These are phyloP conservation scores for Coemansia reversa DNA, from an alignment of 192 early-diverging fungal genomes.

Conservation along the genomic window DNA sequence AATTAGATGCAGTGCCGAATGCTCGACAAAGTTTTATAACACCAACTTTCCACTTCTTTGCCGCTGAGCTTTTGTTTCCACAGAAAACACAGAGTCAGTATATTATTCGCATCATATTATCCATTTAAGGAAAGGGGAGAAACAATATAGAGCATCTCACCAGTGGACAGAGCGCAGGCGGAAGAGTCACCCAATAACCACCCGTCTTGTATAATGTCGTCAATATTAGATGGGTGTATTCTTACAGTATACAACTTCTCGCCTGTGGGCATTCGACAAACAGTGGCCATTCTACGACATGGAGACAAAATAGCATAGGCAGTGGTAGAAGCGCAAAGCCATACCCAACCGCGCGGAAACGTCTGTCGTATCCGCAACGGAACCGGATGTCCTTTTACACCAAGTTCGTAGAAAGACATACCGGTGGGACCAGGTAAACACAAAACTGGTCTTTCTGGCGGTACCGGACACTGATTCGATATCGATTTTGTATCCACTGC, in stretches of 20 bases:
- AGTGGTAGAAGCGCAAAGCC: slow-evolving; percentile 34
- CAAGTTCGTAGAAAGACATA: slow-evolving; percentile 23
- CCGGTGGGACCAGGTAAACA: slow-evolving; percentile 34
- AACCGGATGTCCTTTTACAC: background rate
- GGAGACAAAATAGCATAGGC: slow-evolving; percentile 33
- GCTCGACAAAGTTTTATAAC: too few species aligned
- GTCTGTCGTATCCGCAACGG: slow-evolving; percentile 1
- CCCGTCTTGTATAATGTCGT: slow-evolving; percentile 26
- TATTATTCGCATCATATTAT: too few species aligned
- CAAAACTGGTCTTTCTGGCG: slow-evolving; percentile 21
- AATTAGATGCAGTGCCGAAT: too few species aligned
- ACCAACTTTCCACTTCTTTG: too few species aligned
- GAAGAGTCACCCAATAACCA: slow-evolving; percentile 14
- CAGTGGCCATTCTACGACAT: slow-evolving; percentile 19
- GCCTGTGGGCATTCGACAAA: slow-evolving; percentile 40
- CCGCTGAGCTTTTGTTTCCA: too few species aligned
- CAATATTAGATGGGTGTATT: background rate
- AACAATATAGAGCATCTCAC: too few species aligned
- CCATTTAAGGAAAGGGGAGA: too few species aligned
- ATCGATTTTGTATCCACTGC: background rate
- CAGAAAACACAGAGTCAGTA: too few species aligned
- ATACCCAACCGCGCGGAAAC: slow-evolving; percentile 41
- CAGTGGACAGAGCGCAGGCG: slow-evolving; percentile 21
- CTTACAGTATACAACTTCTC: background rate
- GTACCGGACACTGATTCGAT: background rate